These are phyloP conservation scores for Chernovozyma aurita DNA, from an alignment of 1,139 yeast genomes.

Conservation along the genomic window DNA sequence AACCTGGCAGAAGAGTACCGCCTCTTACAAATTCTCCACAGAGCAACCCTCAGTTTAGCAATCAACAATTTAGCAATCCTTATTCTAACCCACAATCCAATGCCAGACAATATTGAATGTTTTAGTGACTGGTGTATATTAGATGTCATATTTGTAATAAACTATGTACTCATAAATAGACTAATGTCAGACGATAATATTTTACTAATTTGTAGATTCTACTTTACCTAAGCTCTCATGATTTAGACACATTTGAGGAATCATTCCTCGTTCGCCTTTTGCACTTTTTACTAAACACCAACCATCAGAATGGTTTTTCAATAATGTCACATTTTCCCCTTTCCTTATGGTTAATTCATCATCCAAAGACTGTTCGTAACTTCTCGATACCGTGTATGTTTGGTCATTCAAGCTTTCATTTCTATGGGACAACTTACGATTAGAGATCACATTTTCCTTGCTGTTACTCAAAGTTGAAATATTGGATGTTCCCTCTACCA, in stretches of 20 bases:
- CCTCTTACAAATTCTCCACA: not conserved
- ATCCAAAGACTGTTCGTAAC: slow-evolving; percentile 23
- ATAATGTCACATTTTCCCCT: slow-evolving; percentile 28
- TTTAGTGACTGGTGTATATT: not conserved
- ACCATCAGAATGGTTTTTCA: slow-evolving; percentile 32
- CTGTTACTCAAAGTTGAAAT: slow-evolving; percentile 6
- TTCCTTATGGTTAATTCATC: slow-evolving; percentile 32
- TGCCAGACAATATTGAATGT: slow-evolving; percentile 4
- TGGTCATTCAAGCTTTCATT: not conserved
- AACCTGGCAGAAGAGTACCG: slow-evolving; percentile 3
- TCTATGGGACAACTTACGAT: not conserved
- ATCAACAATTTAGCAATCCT: slow-evolving; percentile 2
- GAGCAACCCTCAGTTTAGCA: not conserved
- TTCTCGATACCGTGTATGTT: slow-evolving; percentile 19
- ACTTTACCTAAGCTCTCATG: slow-evolving; percentile 4
- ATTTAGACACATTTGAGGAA: slow-evolving; percentile 29
- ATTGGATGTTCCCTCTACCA: slow-evolving; percentile 6
- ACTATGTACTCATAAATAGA: too few species aligned
- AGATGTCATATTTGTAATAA: not conserved
- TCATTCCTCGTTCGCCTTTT: slow-evolving; percentile 24
- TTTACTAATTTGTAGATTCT: not conserved
- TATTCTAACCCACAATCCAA: slow-evolving; percentile 1
- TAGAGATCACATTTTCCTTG: slow-evolving; percentile 9
- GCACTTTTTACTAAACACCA: slow-evolving; percentile 31
- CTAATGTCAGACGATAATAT: too few species aligned